phyloP scores from a whole-genome alignment of 768 basidiomycete genomes.

The Lactifluus hygrophoroides region DNA sequence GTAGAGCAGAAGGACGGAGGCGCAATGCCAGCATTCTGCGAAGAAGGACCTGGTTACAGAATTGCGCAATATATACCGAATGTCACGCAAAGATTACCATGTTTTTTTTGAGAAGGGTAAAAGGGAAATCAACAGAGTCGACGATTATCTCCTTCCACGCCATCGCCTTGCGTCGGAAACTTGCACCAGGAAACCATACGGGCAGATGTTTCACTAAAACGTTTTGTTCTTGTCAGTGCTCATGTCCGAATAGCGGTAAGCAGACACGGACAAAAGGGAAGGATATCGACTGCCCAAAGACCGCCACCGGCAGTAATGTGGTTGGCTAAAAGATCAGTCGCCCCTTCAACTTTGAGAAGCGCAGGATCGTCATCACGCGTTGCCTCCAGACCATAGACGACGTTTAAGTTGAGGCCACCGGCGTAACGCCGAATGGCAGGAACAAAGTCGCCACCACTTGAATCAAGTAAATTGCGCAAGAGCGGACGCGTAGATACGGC shows the following conservation, averaged over 20 bases:
- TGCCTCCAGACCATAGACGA: slow-evolving; percentile 54
- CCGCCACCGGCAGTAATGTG: slow-evolving; percentile 36
- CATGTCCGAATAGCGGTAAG: slow-evolving; percentile 15
- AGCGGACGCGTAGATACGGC: slow-evolving; percentile 15
- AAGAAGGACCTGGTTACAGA: slow-evolving; percentile 14
- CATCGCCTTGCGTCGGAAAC: slow-evolving; percentile 52
- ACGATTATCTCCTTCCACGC: slow-evolving; percentile 57
- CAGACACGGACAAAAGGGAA: slow-evolving; percentile 29
- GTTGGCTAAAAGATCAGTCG: slow-evolving; percentile 35
- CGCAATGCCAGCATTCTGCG: slow-evolving; percentile 31
- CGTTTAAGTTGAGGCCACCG: slow-evolving; percentile 24
- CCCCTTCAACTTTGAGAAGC: slow-evolving; percentile 36
- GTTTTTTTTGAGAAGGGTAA: slow-evolving; percentile 45
- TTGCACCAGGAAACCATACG: slow-evolving; percentile 56
- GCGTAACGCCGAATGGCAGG: slow-evolving; percentile 18
- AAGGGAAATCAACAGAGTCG: slow-evolving; percentile 57
- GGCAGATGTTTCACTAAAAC: slow-evolving; percentile 47
- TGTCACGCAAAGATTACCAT: slow-evolving; percentile 36
- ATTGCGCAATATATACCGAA: slow-evolving; percentile 36
- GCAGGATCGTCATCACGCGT: slow-evolving; percentile 33
- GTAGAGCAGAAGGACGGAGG: slow-evolving; percentile 38
- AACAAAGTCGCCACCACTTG: slow-evolving; percentile 11
- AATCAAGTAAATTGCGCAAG: slow-evolving; percentile 14
- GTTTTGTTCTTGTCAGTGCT: neutral
- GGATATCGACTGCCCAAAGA: slow-evolving; percentile 35